Evolutionary conservation across 2,329 filamentous ascomycete species (phyloP), one percentile per base, ranked within the genome.

Genomic region (Aspergillus quadricinctus): DNA sequence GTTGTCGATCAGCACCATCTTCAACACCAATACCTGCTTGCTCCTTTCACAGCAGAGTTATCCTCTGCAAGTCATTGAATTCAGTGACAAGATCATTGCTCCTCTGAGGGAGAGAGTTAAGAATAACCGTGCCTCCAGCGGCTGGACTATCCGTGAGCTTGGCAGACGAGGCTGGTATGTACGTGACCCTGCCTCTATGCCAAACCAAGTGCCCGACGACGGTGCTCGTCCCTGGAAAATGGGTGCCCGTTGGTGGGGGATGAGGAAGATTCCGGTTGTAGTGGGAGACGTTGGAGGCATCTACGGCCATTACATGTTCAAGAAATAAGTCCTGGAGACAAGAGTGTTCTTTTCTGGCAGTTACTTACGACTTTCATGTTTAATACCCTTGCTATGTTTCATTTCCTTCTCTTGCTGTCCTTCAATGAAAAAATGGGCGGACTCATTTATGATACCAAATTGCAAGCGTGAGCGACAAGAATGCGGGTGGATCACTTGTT

Each of bases 231-330:
- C 78, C 66, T 94, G 90, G 90, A 94, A 94, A 78, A 88, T 91
- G 87, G 90, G 90, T 31, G 89, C 89, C 50, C 83, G 85, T 64
- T 89, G 86, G 76, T 93, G 90, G 90, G 90, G 90, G 40, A 92
- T 92, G 85, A 82, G 88, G 60, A 94, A 85, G 70, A 73, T 83
- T 27, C 81, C 82, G 2, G 78, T 84, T 59, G 80, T 78, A 14
- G 73, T 78, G 37, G 78, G 80, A 8, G 81, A 84, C 56, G 81
- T 84, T 5, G 81, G 81, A 25, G 82, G 82, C 3, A 78, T 84
- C 65, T 84, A 84, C 66, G 81, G 80, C 43, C 80, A 82, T 67
- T 84, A 83, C 64, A 83, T 83, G 78, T 84, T 83, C 66, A 82
- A 82, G 67, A 75, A 78, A 66, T 78, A 68, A 75, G 60, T 10